Conservation (phyloP, 306 rosid genomes). For the Erythrophleum fordii region DNA sequence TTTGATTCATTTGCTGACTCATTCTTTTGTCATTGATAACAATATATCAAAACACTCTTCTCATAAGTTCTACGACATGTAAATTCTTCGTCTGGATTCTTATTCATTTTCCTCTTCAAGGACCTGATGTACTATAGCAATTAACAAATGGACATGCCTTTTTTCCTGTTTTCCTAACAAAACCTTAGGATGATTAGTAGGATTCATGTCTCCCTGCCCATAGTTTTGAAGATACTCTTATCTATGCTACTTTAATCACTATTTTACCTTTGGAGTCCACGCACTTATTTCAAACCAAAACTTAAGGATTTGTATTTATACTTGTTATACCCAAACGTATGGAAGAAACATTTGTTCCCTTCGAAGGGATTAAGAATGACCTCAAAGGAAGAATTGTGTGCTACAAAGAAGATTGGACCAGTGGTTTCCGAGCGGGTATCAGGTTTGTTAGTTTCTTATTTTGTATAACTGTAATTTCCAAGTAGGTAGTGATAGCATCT, state of each 20-base stretch:
- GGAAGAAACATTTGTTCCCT: constrained; percentile 96
- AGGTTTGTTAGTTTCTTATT: constrained; percentile 56
- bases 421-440: constrained; percentile 73
- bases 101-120: constrained; percentile 41
- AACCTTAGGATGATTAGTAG: constrained; percentile 36
- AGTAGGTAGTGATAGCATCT: background rate
- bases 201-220: constrained; percentile 42
- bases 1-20: constrained; percentile 28
- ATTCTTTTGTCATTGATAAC: constrained; percentile 41
- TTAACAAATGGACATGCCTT: constrained; percentile 35
- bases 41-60: constrained; percentile 37
- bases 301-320: constrained; percentile 8
- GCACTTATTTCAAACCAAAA: constrained; percentile 34
- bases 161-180: constrained; percentile 32
- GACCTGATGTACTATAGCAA: constrained; percentile 34
- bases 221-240: constrained; percentile 18
- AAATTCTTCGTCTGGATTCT: constrained; percentile 46
- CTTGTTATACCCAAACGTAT: constrained; percentile 46
- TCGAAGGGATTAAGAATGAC: constrained; percentile 81
- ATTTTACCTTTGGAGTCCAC: constrained; percentile 56
- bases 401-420: constrained; percentile 86
- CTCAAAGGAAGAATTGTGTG: constrained; percentile 75
- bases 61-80: constrained; percentile 46
- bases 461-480: background rate
- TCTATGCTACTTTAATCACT: constrained; percentile 41